Conservation (phyloP, 441 rosid species). For the Arabidopsis lyrata region DNA sequence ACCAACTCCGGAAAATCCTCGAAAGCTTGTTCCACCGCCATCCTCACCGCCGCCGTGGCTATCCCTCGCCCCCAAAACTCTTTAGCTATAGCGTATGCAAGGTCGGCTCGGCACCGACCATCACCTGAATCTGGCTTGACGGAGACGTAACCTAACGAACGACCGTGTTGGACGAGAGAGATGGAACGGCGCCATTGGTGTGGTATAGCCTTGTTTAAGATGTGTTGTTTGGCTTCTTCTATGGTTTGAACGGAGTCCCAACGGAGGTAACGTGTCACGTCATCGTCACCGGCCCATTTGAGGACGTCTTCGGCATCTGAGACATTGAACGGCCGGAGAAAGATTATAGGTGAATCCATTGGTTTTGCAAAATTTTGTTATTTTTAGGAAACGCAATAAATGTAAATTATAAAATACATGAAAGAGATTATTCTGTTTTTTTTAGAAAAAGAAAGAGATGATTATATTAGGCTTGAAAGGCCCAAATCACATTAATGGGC, state of each 20-base stretch:
- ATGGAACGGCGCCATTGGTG: slow-evolving; percentile 40
- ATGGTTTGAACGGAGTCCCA: slow-evolving; percentile 31
- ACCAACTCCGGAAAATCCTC: slow-evolving; percentile 47
- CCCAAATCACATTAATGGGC: too few species aligned
- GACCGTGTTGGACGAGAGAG: slow-evolving; percentile 23
- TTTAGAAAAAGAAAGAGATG: background rate
- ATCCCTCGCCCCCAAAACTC: slow-evolving; percentile 40
- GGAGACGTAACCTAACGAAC: slow-evolving; percentile 29
- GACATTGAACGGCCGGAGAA: slow-evolving; percentile 30
- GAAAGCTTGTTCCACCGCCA: slow-evolving; percentile 25
- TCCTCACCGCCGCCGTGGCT: slow-evolving; percentile 39
- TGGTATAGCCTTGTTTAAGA: slow-evolving; percentile 33
- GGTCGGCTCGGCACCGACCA: slow-evolving; percentile 14
- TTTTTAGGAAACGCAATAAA: background rate
- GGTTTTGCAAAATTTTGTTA: background rate
- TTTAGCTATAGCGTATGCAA: slow-evolving; percentile 23
- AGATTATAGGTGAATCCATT: slow-evolving; percentile 34
- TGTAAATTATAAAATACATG: background rate
- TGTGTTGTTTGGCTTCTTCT: slow-evolving; percentile 37
- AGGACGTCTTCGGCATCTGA: slow-evolving; percentile 35
- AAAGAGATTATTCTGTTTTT: slow-evolving; percentile 10
- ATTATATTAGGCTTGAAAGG: slow-evolving; percentile 1
- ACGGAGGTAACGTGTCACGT: slow-evolving; percentile 39
- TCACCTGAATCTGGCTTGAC: slow-evolving; percentile 29
- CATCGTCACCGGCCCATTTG: slow-evolving; percentile 40